Base-by-base conservation (phyloP, 1,284 basidiomycete genomes). In the Apiotrichum sp. region DNA sequence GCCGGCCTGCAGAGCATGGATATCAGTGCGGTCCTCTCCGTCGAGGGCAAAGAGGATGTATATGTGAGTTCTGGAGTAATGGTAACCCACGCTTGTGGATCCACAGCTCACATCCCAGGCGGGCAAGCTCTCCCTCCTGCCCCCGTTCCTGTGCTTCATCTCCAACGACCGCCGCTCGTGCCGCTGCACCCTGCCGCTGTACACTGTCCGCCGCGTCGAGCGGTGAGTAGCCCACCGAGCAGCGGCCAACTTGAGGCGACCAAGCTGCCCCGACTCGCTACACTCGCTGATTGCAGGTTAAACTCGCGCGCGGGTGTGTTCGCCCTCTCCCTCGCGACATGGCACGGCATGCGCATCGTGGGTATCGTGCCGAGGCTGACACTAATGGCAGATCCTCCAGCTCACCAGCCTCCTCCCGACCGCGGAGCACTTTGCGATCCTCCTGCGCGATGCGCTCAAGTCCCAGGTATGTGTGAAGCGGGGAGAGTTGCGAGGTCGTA, bases 261-360 rank as follows among this genome's bases (percentile, higher is more conserved):
- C 22, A 22, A 22, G 22, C 22, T 22, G 22, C 22, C 22, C 22
- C 22, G 22, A 22, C 22, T 22, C 22, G 22, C 22, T 22, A 22
- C 22, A 22, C 22, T 22, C 22, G 22, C 22, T 22, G 22, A 22
- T 22, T 22, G 52, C 43, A 70, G 74, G 42, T 79, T 93, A 52
- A 93, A 92, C 74, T 88, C 89, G 22, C 82, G 92, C 39, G 89
- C 92, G 29, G 93, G 93, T 5, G 88, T 98, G 34, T 98, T 98
- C 71, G 95, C 95, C 5, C 82, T 98, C 42, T 92, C 90, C 65
- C 79, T 98, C 33, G 84, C 87, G n/a, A 85, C 92, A 54, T 98
- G 93, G 92, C 92, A 98, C 73, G 88, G 89, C 46, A 86, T 90
- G 82, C 89, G 96, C 79, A 88, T 97, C 67, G 91, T 93, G 61